Evolutionary conservation across 1,284 basidiomycete genomes (phyloP).

Genomic region (Cutaneotrichosporon sp.): DNA sequence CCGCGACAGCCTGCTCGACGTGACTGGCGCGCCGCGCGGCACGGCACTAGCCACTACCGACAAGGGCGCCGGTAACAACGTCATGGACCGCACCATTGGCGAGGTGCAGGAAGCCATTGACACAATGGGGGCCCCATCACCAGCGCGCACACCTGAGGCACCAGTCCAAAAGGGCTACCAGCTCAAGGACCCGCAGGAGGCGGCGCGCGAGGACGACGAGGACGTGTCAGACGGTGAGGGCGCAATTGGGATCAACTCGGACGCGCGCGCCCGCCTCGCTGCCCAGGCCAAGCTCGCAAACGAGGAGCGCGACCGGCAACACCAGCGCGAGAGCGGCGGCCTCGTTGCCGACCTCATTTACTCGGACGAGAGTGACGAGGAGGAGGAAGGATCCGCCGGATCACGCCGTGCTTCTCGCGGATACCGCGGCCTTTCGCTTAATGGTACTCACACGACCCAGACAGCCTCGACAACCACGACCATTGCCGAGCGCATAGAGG

Average conservation of each 20-base stretch:
- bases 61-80: constrained; percentile 35
- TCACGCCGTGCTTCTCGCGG: constrained; percentile 16
- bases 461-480: constrained; percentile 7
- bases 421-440: constrained; percentile 19
- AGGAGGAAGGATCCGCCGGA: constrained; percentile 31
- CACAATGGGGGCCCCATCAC: constrained; percentile 58
- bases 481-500: constrained; percentile 9
- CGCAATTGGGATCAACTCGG: constrained; percentile 61
- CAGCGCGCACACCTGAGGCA: neutral
- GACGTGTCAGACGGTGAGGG: constrained; percentile 54
- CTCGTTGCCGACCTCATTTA: constrained; percentile 46
- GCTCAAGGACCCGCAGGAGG: constrained; percentile 25
- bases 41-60: constrained; percentile 4
- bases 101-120: constrained; percentile 84
- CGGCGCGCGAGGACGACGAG: constrained; percentile 57
- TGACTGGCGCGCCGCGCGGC: constrained; percentile 18
- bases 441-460: constrained; percentile 15
- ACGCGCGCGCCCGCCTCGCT: constrained; percentile 65
- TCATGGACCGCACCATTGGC: constrained; percentile 80
- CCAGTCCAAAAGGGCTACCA: constrained; percentile 13
- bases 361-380: constrained; percentile 54
- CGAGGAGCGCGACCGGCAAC: constrained; percentile 58
- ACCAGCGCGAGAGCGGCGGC: constrained; percentile 44
- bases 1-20: constrained; percentile 23
- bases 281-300: constrained; percentile 62